phyloP scores from a whole-genome alignment of 148 eudicot species.

The Arbutus unedo region DNA sequence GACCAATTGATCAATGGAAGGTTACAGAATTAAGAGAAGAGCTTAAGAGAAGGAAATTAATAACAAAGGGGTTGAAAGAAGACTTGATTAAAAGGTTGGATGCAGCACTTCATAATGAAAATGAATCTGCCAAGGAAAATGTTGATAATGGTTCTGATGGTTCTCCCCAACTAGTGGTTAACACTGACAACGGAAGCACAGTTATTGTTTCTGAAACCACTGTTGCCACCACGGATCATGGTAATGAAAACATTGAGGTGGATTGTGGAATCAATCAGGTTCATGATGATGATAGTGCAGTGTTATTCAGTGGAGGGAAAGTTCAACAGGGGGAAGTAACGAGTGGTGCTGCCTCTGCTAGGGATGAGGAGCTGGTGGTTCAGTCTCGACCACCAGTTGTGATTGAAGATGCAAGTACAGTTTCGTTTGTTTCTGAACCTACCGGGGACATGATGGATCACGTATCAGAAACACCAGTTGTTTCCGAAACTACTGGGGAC shows the following conservation, averaged over 20 bases:
- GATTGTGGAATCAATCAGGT: slow-evolving; percentile 21
- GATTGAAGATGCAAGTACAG: background rate
- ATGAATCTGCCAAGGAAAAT: slow-evolving; percentile 28
- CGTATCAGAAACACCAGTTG: background rate
- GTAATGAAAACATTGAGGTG: slow-evolving; percentile 7
- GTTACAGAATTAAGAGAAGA: slow-evolving; percentile 92
- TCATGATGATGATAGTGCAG: slow-evolving; percentile 23
- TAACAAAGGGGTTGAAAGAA: slow-evolving; percentile 74
- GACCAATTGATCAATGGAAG: slow-evolving; percentile 86
- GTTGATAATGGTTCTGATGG: slow-evolving; percentile 27
- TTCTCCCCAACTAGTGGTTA: slow-evolving; percentile 24
- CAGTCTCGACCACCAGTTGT: slow-evolving; percentile 4
- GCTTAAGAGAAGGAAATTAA: slow-evolving; percentile 75
- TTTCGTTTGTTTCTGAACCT: slow-evolving; percentile 18
- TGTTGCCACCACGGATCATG: background rate
- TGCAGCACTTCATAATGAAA: slow-evolving; percentile 63
- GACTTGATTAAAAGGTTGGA: slow-evolving; percentile 67
- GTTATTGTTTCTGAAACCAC: background rate
- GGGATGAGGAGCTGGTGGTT: slow-evolving; percentile 17
- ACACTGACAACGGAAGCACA: slow-evolving; percentile 21
- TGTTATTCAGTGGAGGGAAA: slow-evolving; percentile 23
- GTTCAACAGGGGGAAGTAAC: slow-evolving; percentile 23
- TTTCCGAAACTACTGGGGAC: slow-evolving; percentile 21
- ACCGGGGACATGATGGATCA: slow-evolving; percentile 15
- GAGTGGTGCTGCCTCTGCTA: slow-evolving; percentile 23